A percentile compares a stretch with the other conserved stretches of the same genome.
These are phyloP conservation scores for Cucurbita maxima DNA, from an alignment of 306 rosid species.

Conservation along the genomic window DNA sequence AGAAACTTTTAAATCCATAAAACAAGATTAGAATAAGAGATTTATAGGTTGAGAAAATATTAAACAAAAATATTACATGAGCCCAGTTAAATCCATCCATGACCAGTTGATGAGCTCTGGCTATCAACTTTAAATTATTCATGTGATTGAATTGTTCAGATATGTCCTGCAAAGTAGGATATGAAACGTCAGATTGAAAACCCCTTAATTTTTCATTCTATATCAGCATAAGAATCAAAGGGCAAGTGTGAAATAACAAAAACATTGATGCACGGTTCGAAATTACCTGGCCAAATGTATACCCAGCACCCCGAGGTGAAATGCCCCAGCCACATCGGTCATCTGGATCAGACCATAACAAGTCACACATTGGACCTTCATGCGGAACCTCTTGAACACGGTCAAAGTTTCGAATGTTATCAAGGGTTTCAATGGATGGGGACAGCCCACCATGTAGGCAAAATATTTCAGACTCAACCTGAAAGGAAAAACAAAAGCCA, in stretches of 20 bases:
- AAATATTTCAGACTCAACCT: constrained; percentile 98
- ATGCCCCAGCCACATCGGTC: constrained; percentile 99
- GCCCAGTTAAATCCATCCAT: constrained; percentile 99
- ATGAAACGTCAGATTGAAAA: neutral
- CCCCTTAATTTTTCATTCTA: neutral
- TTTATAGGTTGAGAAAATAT: neutral
- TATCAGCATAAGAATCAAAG: constrained; percentile 3
- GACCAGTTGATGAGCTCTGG: constrained; percentile 98
- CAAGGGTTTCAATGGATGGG: constrained; percentile 97
- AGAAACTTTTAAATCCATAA: neutral
- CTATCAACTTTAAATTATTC: constrained; percentile 88
- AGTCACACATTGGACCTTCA: constrained; percentile 99
- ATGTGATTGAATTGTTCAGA: constrained; percentile 95
- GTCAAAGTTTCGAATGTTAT: constrained; percentile 83
- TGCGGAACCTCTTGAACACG: constrained; percentile 99
- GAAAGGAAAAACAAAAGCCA: neutral
- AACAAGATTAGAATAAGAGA: neutral
- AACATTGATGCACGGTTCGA: neutral
- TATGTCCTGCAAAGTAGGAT: constrained; percentile 55
- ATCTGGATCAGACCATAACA: constrained; percentile 99
- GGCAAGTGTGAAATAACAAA: neutral
- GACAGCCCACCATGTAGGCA: constrained; percentile 97
- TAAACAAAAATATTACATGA: constrained; percentile 38
- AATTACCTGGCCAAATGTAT: constrained; percentile 94
- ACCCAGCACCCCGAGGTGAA: constrained; percentile 99